Evolutionary conservation across 345 rosid genomes (phyloP).

Genomic region (Brassica cretica): DNA sequence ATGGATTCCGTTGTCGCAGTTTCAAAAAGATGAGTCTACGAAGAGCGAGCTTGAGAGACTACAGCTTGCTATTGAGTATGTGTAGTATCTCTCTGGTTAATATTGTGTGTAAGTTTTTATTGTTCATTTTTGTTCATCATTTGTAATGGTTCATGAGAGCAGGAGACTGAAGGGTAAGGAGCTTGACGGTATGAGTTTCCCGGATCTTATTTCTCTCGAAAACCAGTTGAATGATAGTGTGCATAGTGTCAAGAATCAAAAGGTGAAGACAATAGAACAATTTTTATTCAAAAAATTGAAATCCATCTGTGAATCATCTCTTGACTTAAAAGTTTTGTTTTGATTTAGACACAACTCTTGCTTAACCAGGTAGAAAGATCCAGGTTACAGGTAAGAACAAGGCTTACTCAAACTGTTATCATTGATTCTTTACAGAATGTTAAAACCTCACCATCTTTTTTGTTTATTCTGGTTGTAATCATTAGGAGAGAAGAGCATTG

Average conservation of each 20-base stretch:
- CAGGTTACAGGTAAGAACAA: slow-evolving; percentile 30
- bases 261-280: slow-evolving; percentile 23
- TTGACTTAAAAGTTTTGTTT: slow-evolving; percentile 13
- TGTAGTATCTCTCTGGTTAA: background rate
- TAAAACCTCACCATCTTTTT: background rate
- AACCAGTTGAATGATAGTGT: slow-evolving; percentile 40
- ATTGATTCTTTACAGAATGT: background rate
- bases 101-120: background rate
- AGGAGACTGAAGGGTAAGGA: slow-evolving; percentile 40
- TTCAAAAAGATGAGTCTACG: slow-evolving; percentile 16
- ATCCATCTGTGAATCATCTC: background rate
- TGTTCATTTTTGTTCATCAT: background rate
- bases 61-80: slow-evolving; percentile 41
- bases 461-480: background rate
- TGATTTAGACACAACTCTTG: slow-evolving; percentile 30
- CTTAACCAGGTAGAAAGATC: slow-evolving; percentile 38
- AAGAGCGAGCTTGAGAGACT: slow-evolving; percentile 34
- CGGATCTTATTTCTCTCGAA: slow-evolving; percentile 38
- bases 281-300: background rate
- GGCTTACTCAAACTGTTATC: background rate
- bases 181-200: slow-evolving; percentile 39
- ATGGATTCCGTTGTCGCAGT: slow-evolving; percentile 7
- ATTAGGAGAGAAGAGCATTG: slow-evolving; percentile 36
- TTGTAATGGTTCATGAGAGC: background rate
- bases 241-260: slow-evolving; percentile 37